Evolutionary conservation across 495 filamentous ascomycete species (phyloP).

Genomic region (Alectoria sarmentosa): DNA sequence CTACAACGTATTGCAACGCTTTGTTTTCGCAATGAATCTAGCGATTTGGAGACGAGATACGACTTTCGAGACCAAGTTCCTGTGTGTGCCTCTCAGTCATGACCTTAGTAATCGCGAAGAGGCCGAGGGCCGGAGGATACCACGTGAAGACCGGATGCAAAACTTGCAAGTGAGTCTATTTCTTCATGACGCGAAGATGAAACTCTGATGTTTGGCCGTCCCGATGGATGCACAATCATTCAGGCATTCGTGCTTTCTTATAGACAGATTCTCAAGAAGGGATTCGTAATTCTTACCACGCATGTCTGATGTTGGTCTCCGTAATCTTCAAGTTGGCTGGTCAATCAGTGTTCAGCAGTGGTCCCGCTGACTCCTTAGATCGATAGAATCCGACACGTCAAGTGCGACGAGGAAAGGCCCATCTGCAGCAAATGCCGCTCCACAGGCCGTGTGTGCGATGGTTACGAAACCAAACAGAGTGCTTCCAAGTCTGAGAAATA

Average conservation of each 20-base stretch:
- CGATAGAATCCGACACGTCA: conserved; percentile 47
- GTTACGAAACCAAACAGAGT: conserved; percentile 25
- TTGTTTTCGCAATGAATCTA: not conserved
- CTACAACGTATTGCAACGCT: no score
- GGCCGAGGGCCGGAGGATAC: not conserved
- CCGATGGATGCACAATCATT: not conserved
- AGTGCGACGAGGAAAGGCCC: conserved; percentile 58
- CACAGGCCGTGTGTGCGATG: conserved; percentile 44
- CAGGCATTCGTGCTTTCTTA: not conserved
- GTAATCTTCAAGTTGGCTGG: not conserved
- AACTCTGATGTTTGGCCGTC: not conserved
- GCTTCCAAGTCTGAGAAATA: no score
- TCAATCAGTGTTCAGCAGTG: no score
- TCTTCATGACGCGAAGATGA: not conserved
- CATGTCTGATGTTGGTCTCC: not conserved
- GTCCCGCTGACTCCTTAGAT: not conserved
- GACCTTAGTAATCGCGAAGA: not conserved
- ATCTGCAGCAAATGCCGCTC: conserved; percentile 46
- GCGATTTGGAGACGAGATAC: not conserved
- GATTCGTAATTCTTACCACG: not conserved
- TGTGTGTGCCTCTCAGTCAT: not conserved
- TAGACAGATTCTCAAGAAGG: not conserved
- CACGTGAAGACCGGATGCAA: not conserved
- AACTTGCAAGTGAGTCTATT: not conserved
- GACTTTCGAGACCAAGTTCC: not conserved